Evolutionary conservation across 257 asterid genomes (phyloP).

Genomic region (Penstemon newberryi): DNA sequence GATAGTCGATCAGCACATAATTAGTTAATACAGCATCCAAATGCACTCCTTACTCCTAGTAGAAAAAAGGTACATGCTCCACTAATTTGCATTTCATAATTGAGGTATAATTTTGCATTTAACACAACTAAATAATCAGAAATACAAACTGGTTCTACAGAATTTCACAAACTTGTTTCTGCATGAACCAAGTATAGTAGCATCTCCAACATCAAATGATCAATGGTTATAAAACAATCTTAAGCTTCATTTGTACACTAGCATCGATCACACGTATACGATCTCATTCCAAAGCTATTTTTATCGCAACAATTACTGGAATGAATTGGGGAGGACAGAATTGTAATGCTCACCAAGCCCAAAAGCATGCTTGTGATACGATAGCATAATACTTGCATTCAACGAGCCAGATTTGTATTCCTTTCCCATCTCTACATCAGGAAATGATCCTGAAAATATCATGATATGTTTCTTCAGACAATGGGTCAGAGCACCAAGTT

Average conservation of each 20-base stretch:
- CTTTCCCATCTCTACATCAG: constrained; percentile 99
- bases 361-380: constrained; percentile 90
- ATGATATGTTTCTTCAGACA: constrained; percentile 79
- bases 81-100: no score
- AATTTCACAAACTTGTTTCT: background rate
- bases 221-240: background rate
- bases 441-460: constrained; percentile 88
- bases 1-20: no score
- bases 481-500: constrained; percentile 90
- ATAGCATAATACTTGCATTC: constrained; percentile 57
- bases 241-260: constrained; percentile 11
- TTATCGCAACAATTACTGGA: constrained; percentile 17
- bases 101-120: background rate
- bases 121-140: background rate
- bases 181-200: background rate
- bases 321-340: constrained; percentile 62
- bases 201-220: constrained; percentile 1
- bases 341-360: constrained; percentile 99
- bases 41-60: no score
- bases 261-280: background rate
- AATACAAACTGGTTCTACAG: background rate
- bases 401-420: constrained; percentile 58
- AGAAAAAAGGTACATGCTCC: no score
- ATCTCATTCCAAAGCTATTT: background rate
- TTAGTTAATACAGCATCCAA: no score